A percentile compares a stretch with the other conserved stretches of the same genome.
phyloP scores from a whole-genome alignment of 192 early-diverging fungal genomes.

The Coemansia biformis region DNA sequence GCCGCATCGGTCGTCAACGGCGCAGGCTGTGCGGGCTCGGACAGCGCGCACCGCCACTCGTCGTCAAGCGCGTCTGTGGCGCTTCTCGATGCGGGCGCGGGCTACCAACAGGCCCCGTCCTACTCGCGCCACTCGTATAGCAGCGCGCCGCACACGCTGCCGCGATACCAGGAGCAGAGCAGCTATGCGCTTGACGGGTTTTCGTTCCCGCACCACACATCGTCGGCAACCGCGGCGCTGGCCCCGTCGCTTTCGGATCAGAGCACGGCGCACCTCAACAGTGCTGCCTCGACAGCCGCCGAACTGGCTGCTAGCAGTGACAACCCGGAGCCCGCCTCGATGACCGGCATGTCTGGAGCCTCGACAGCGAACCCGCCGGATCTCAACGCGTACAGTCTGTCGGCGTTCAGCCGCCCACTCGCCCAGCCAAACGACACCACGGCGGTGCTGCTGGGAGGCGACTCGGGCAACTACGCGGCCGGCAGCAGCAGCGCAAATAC shows the following conservation, averaged over 20 bases:
- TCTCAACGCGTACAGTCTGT: constrained; percentile 42
- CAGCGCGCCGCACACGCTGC: not conserved
- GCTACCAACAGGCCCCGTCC: not conserved
- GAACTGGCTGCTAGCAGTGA: not conserved
- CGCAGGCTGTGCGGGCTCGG: too few species aligned
- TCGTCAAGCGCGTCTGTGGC: too few species aligned
- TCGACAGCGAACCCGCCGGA: constrained; percentile 12
- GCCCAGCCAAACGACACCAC: constrained; percentile 26
- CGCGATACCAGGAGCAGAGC: constrained; percentile 1
- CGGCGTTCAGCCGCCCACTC: constrained; percentile 43
- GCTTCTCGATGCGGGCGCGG: too few species aligned
- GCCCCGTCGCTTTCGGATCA: constrained; percentile 10
- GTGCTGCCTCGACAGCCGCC: too few species aligned
- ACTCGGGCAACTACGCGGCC: not conserved
- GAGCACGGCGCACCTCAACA: not conserved
- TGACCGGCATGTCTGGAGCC: not conserved
- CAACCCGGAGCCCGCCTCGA: constrained; percentile 1
- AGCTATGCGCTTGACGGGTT: constrained; percentile 13
- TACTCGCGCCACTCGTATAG: constrained; percentile 4
- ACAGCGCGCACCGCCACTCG: too few species aligned
- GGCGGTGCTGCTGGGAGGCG: constrained; percentile 23
- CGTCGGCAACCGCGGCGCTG: constrained; percentile 3
- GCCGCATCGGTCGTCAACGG: constrained; percentile 22
- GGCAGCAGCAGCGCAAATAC: constrained; percentile 4
- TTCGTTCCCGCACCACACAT: constrained; percentile 10